These are phyloP conservation scores for Teratosphaeria epicoccoides DNA, from an alignment of 2,329 filamentous ascomycete genomes.

Conservation along the genomic window DNA sequence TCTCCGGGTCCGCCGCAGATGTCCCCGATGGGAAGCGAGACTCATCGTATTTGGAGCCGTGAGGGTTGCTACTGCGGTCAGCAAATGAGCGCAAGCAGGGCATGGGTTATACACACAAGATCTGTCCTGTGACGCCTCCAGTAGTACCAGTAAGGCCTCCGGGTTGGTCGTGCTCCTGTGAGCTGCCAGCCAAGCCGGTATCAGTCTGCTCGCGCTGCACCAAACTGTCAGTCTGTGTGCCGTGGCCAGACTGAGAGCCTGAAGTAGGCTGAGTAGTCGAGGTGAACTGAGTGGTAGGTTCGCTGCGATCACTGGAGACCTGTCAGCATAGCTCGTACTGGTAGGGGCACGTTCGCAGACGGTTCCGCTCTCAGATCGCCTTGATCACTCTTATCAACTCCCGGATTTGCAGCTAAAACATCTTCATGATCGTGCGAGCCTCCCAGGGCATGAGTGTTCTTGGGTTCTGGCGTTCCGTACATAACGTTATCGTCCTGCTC, in stretches of 20 bases:
- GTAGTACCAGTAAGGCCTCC: background rate
- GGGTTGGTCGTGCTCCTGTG: background rate
- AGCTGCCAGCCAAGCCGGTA: background rate
- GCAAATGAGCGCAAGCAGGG: background rate
- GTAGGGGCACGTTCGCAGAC: background rate
- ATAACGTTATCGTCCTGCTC: constrained; percentile 25
- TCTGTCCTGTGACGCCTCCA: background rate
- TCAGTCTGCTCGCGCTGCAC: background rate
- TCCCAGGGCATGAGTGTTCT: constrained; percentile 2
- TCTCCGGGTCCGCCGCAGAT: background rate
- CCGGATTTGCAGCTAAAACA: constrained; percentile 2
- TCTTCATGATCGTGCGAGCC: background rate
- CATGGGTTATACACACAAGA: background rate
- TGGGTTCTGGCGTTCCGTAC: constrained; percentile 16
- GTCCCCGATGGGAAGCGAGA: constrained; percentile 3
- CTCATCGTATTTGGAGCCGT: constrained; percentile 10
- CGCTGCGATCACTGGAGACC: background rate
- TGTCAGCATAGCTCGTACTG: background rate
- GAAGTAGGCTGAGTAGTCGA: background rate
- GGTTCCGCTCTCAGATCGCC: background rate
- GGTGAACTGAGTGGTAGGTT: background rate
- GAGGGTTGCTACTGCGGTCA: constrained; percentile 7
- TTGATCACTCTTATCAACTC: constrained; percentile 2
- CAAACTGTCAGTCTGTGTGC: background rate
- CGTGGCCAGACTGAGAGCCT: background rate